Evolutionary conservation across 1,284 basidiomycete genomes (phyloP).

Genomic region (Chondrostereum purpureum): DNA sequence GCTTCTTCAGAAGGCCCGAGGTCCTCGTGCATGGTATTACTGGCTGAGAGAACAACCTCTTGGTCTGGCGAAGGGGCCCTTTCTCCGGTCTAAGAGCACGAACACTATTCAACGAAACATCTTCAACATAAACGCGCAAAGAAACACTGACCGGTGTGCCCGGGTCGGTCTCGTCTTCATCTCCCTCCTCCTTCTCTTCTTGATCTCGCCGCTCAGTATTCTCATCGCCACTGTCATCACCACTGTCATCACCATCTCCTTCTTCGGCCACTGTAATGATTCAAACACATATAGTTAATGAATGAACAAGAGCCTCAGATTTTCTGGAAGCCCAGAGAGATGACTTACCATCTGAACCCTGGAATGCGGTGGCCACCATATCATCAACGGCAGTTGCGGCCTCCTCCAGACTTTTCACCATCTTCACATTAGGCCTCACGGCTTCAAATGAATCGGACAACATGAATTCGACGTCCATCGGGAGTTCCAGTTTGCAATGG

Average conservation of each 20-base stretch:
- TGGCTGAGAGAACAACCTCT: conserved; percentile 58
- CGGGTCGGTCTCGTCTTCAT: conserved; percentile 32
- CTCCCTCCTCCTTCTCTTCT: conserved; percentile 54
- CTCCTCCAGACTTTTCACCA: conserved; percentile 74
- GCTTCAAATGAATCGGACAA: conserved; percentile 88
- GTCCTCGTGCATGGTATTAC: conserved; percentile 49
- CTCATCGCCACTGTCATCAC: conserved; percentile 67
- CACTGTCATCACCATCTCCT: conserved; percentile 53
- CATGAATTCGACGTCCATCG: conserved; percentile 99
- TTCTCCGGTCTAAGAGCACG: conserved; percentile 44
- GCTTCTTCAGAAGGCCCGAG: conserved; percentile 81
- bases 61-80: conserved; percentile 73
- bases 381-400: conserved; percentile 86
- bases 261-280: conserved; percentile 23
- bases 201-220: conserved; percentile 46
- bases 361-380: conserved; percentile 67
- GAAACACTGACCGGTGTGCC: conserved; percentile 41
- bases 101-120: conserved; percentile 9
- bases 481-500: conserved; percentile 78
- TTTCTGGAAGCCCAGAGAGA: not conserved
- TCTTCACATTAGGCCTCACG: conserved; percentile 68
- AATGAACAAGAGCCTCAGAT: conserved; percentile 2
- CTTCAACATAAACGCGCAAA: conserved; percentile 5
- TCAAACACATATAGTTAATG: not conserved
- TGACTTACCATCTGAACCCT: conserved; percentile 48